Percentiles rank a stretch among this genome's conserved stretches.
Evolutionary conservation across 768 basidiomycete genomes (phyloP).

Genomic region (Xerocomus spinulosus): DNA sequence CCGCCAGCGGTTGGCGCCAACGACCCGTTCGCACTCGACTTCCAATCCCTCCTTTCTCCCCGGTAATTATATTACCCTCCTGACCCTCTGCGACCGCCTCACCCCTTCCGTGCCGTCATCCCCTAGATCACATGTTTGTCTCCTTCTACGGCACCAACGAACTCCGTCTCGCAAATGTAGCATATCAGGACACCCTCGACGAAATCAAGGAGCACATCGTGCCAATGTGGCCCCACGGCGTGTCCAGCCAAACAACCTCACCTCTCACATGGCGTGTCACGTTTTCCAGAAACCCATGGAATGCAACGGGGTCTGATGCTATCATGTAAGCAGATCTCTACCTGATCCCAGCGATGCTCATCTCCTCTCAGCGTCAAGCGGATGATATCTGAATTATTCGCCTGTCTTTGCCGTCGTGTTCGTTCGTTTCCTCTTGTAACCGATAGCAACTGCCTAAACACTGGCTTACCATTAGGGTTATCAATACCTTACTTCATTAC

Average conservation of each 20-base stretch:
- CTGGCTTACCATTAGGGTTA: slow-evolving; percentile 50
- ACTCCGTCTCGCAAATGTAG: slow-evolving; percentile 43
- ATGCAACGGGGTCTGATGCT: slow-evolving; percentile 48
- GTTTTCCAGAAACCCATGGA: slow-evolving; percentile 69
- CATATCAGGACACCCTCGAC: slow-evolving; percentile 51
- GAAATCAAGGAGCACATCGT: slow-evolving; percentile 56
- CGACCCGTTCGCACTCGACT: slow-evolving; percentile 32
- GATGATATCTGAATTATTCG: slow-evolving; percentile 58
- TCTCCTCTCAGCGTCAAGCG: slow-evolving; percentile 48
- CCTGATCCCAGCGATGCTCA: slow-evolving; percentile 2
- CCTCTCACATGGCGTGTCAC: slow-evolving; percentile 52
- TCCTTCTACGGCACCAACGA: slow-evolving; percentile 64
- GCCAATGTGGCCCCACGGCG: slow-evolving; percentile 65
- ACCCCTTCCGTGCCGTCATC: slow-evolving; percentile 20
- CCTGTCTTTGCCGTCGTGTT: slow-evolving; percentile 56
- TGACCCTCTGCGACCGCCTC: slow-evolving; percentile 20
- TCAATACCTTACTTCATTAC: slow-evolving; percentile 60
- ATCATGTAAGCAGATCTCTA: slow-evolving; percentile 40
- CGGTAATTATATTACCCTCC: slow-evolving; percentile 15
- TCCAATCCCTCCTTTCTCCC: slow-evolving; percentile 34
- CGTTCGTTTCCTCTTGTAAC: slow-evolving; percentile 18
- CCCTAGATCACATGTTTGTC: slow-evolving; percentile 66
- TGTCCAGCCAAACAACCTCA: slow-evolving; percentile 40
- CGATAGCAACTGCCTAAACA: slow-evolving; percentile 8
- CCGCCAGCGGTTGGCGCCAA: slow-evolving; percentile 29